Base-by-base conservation (phyloP, 2,329 filamentous ascomycete species). In the Amauroascus verrucosus region DNA sequence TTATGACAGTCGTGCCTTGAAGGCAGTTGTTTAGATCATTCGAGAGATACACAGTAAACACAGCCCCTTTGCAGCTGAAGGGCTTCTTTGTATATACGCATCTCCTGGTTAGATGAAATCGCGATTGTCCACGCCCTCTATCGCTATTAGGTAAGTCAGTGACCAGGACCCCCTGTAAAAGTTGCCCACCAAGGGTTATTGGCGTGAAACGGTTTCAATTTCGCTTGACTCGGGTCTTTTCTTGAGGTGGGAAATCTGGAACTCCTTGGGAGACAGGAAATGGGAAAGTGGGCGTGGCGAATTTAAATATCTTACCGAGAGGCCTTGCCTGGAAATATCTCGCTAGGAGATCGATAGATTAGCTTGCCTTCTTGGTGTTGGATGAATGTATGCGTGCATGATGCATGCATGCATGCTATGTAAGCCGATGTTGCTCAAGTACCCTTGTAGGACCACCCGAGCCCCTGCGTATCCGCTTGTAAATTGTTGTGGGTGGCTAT, bases 191-290 rank as follows among this genome's bases (percentile, higher is more conserved):
- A 6, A 41, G 47, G 37, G 26, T 24, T 11, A 26, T 33, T 32
- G 37, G 48, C 33, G 48, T 51, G 48, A 51, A 51, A 51, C 48
- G 28, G 48, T 41, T 44, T 51, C 48, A 33, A 51, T 51, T 38
- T 45, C 41, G 41, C 41, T 45, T 45, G 41, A 45, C 41, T 45
- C 41, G 24, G 20, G 24, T 45, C 24, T 18, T 30, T 45, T 14
- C 28, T 26, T 6, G 24, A 26, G 37, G 16, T 18, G 16, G 37
- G 16, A 40, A 9, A 40, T 40, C 37, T 40, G 6, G 37, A 40
- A 40, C 6, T 40, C 9, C 37, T 20, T 40, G n/a, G n/a, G 33
- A n/a, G n/a, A n/a, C n/a, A n/a, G n/a, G 14, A 35, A n/a, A 40
- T 40, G n/a, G 16, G 3, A n/a, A 18, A 20, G 16, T 18, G 16